These are phyloP conservation scores for Pichia sp. DNA, from an alignment of 1,139 yeast species.

Conservation along the genomic window DNA sequence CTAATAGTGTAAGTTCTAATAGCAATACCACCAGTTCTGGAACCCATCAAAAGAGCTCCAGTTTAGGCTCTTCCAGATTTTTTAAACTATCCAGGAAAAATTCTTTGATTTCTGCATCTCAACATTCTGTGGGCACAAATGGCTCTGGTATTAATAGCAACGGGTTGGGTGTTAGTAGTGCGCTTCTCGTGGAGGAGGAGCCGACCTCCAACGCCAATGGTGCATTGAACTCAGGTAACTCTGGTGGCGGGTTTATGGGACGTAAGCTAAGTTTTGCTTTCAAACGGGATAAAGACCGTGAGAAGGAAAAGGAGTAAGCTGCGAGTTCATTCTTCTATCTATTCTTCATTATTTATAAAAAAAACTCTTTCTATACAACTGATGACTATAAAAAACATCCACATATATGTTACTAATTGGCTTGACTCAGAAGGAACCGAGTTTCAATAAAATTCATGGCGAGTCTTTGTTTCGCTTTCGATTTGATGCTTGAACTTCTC, in stretches of 20 bases:
- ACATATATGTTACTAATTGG: too few species aligned
- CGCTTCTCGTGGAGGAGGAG: background rate
- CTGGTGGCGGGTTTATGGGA: constrained; percentile 13
- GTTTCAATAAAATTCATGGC: too few species aligned
- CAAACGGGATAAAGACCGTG: constrained; percentile 17
- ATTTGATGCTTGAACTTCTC: constrained; percentile 1
- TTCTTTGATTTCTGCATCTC: constrained; percentile 12
- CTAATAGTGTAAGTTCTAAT: background rate
- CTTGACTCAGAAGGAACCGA: too few species aligned
- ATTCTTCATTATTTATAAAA: too few species aligned
- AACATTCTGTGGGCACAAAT: constrained; percentile 2
- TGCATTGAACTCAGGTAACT: background rate
- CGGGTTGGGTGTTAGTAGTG: background rate
- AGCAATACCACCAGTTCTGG: background rate
- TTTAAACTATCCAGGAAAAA: constrained; percentile 23
- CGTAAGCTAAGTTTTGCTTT: constrained; percentile 20
- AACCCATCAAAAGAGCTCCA: constrained; percentile 9
- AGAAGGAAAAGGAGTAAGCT: background rate
- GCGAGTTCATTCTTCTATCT: too few species aligned
- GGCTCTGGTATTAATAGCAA: background rate
- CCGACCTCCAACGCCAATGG: background rate
- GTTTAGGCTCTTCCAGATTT: constrained; percentile 27
- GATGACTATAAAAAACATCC: background rate
- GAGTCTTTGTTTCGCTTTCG: background rate
- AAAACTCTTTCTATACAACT: background rate